Conservation (phyloP, 1,139 yeast species). For the Candida tropicalis region DNA sequence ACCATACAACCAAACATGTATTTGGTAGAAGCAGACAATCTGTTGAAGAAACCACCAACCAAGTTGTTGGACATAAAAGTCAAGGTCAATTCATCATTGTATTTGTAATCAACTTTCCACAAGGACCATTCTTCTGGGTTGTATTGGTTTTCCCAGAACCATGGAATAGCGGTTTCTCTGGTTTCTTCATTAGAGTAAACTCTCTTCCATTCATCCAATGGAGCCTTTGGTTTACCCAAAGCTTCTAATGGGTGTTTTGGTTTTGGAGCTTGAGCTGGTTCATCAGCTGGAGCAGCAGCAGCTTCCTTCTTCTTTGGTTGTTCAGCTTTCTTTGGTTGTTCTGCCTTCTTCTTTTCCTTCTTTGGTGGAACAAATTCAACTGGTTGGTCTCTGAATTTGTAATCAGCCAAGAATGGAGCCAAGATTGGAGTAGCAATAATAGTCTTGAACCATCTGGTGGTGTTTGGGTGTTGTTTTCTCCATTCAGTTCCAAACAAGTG, state of each 20-base stretch:
- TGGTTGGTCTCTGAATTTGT: conserved; percentile 66
- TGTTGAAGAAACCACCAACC: conserved; percentile 97
- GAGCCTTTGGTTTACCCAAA: conserved; percentile 72
- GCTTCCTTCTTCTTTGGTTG: conserved; percentile 11
- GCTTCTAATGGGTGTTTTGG: conserved; percentile 90
- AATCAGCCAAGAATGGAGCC: conserved; percentile 41
- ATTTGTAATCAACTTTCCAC: conserved; percentile 95
- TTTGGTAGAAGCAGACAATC: conserved; percentile 88
- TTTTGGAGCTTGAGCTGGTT: conserved; percentile 56
- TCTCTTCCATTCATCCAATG: conserved; percentile 95
- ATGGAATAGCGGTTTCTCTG: conserved; percentile 90
- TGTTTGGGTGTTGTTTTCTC: conserved; percentile 73
- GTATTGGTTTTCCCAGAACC: conserved; percentile 93
- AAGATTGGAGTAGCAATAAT: conserved; percentile 60
- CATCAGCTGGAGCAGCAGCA: conserved; percentile 41
- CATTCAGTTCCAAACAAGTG: conserved; percentile 73
- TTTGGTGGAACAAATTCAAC: conserved; percentile 74
- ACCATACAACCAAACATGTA: conserved; percentile 91
- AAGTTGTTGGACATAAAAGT: conserved; percentile 98
- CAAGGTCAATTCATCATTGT: conserved; percentile 95
- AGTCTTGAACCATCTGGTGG: conserved; percentile 87
- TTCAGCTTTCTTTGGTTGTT: conserved; percentile 26
- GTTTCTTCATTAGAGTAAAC: conserved; percentile 96
- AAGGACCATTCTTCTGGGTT: conserved; percentile 92
- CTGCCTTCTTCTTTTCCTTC: conserved; percentile 63